phyloP scores from a whole-genome alignment of 1,139 yeast species.

The Torulaspora globosa region DNA sequence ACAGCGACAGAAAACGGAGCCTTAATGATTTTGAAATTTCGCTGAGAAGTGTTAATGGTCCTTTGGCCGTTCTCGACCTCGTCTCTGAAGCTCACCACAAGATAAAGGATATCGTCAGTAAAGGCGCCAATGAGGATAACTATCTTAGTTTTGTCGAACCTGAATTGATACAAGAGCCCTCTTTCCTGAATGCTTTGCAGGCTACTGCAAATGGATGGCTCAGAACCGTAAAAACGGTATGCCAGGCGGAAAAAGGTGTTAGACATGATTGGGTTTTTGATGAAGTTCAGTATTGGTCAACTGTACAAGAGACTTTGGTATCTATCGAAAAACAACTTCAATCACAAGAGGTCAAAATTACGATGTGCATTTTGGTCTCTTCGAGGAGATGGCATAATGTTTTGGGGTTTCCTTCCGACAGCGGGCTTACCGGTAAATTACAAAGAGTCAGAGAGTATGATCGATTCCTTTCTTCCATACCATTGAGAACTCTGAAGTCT shows the following conservation, averaged over 20 bases:
- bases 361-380: conserved; percentile 58
- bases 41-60: conserved; percentile 62
- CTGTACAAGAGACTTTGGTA: conserved; percentile 60
- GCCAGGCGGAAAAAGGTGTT: conserved; percentile 51
- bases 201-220: conserved; percentile 70
- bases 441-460: conserved; percentile 53
- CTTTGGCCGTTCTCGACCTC: conserved; percentile 66
- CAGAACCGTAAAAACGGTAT: conserved; percentile 54
- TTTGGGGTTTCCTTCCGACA: conserved; percentile 65
- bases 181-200: conserved; percentile 62
- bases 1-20: too few relatives aligned
- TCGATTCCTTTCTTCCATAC: conserved; percentile 65
- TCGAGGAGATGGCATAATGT: conserved; percentile 82
- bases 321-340: conserved; percentile 58
- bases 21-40: background rate
- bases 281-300: conserved; percentile 76
- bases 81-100: conserved; percentile 50
- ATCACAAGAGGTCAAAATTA: conserved; percentile 51
- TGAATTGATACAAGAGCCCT: conserved; percentile 46
- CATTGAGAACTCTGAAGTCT: conserved; percentile 55
- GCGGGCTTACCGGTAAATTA: conserved; percentile 60
- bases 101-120: conserved; percentile 42
- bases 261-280: conserved; percentile 58
- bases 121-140: conserved; percentile 34
- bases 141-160: conserved; percentile 38